Conservation (phyloP, 768 basidiomycete species). For the Gymnopilus dilepis region DNA sequence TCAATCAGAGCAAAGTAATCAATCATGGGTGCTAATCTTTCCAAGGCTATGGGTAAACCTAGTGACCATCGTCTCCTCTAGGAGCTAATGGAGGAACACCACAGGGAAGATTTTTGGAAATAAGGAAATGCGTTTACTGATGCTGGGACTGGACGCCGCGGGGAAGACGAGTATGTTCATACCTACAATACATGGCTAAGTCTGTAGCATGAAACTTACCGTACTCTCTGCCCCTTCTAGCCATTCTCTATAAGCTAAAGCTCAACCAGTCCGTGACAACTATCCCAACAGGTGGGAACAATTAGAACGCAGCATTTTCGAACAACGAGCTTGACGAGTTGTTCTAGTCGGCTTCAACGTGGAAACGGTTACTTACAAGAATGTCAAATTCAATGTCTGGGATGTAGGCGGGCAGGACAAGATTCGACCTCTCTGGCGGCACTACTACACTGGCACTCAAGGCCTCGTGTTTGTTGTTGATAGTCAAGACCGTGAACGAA, state of each 20-base stretch:
- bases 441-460: constrained; percentile 99
- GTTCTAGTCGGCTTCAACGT: constrained; percentile 94
- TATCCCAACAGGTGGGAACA: constrained; percentile 84
- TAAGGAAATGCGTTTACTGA: constrained; percentile 98
- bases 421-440: constrained; percentile 97
- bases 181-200: neutral
- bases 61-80: constrained; percentile 13
- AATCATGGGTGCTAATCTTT: constrained; percentile 86
- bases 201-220: neutral
- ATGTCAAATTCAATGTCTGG: constrained; percentile 95
- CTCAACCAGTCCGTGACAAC: constrained; percentile 98
- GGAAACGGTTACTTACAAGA: constrained; percentile 99
- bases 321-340: neutral
- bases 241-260: constrained; percentile 98
- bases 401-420: constrained; percentile 99
- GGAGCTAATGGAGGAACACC: constrained; percentile 16
- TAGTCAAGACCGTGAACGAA: constrained; percentile 92
- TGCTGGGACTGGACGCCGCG: constrained; percentile 97
- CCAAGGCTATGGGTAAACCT: constrained; percentile 75
- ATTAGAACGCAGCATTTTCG: neutral
- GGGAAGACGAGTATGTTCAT: constrained; percentile 91
- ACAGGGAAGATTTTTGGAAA: constrained; percentile 94
- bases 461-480: constrained; percentile 98
- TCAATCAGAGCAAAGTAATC: constrained; percentile 37
- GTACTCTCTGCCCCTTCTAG: constrained; percentile 43